These are phyloP conservation scores for Echites panduratus DNA, from an alignment of 257 asterid species.

Conservation along the genomic window DNA sequence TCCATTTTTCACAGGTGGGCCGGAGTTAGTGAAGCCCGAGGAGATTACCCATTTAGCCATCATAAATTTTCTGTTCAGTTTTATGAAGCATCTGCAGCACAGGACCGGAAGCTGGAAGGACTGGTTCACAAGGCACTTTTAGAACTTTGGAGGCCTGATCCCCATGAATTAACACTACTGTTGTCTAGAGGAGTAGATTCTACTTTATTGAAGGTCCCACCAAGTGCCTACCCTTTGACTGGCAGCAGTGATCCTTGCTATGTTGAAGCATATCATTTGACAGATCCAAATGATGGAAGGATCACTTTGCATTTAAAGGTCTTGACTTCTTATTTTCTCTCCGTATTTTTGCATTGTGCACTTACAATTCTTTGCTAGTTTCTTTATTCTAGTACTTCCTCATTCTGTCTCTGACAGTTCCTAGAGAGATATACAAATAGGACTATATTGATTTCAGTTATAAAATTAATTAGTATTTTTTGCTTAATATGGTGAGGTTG, in stretches of 20 bases:
- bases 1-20: slow-evolving; percentile 57
- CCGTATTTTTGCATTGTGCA: not conserved
- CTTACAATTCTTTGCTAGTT: slow-evolving; percentile 3
- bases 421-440: not conserved
- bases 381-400: not conserved
- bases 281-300: slow-evolving; percentile 90
- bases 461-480: not conserved
- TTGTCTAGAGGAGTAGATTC: slow-evolving; percentile 64
- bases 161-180: slow-evolving; percentile 65
- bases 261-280: slow-evolving; percentile 83
- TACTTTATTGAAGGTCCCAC: slow-evolving; percentile 66
- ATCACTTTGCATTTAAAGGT: slow-evolving; percentile 86
- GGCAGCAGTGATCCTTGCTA: slow-evolving; percentile 96
- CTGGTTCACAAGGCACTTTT: slow-evolving; percentile 83
- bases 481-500: not conserved
- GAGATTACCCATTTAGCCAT: slow-evolving; percentile 94
- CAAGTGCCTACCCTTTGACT: slow-evolving; percentile 65
- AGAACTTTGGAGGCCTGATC: slow-evolving; percentile 93
- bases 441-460: not conserved
- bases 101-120: slow-evolving; percentile 86
- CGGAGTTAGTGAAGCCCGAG: slow-evolving; percentile 72
- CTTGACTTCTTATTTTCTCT: slow-evolving; percentile 4
- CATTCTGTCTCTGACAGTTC: not conserved
- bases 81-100: slow-evolving; percentile 82
- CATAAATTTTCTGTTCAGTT: slow-evolving; percentile 90